A percentile compares a stretch with the other conserved stretches of the same genome.
These are phyloP conservation scores for Thielaviopsis ethacetica DNA, from an alignment of 2,329 filamentous ascomycete species.

Conservation along the genomic window DNA sequence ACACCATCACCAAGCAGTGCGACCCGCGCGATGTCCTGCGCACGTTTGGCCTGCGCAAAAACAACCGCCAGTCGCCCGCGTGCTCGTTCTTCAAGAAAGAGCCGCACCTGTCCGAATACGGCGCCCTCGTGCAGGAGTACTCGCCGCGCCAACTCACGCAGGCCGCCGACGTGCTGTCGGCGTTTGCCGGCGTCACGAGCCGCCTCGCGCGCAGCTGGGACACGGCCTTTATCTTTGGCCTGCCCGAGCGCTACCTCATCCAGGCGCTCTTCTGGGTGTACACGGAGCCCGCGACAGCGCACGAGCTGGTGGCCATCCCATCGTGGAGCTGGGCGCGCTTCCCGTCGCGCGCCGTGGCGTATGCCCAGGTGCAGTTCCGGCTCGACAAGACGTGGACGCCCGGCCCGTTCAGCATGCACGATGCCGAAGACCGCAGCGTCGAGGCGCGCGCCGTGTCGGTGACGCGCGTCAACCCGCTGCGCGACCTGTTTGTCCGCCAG, in stretches of 20 bases:
- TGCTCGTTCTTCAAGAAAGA: conserved; percentile 2
- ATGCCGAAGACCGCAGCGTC: background rate
- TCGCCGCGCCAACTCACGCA: conserved; percentile 17
- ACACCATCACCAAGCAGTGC: background rate
- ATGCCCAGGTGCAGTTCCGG: background rate
- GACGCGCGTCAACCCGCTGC: background rate
- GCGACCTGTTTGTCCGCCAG: background rate
- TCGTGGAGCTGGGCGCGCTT: background rate
- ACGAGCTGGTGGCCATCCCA: background rate
- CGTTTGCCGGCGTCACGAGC: conserved; percentile 9
- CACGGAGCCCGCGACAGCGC: background rate
- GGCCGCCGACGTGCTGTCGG: conserved; percentile 7
- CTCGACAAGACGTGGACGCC: background rate
- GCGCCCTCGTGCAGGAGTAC: conserved; percentile 24
- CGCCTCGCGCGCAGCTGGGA: background rate
- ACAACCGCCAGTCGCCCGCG: background rate
- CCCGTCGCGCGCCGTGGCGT: background rate
- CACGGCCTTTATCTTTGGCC: background rate
- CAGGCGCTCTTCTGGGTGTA: conserved; percentile 4
- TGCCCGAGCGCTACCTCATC: conserved; percentile 3
- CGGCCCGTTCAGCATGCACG: background rate
- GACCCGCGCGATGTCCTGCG: background rate
- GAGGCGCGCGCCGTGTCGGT: too few relatives aligned
- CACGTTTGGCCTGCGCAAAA: background rate
- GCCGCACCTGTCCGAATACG: conserved; percentile 22